phyloP scores from a whole-genome alignment of 164 flowering plant genomes.

The Magnolia sinica region DNA sequence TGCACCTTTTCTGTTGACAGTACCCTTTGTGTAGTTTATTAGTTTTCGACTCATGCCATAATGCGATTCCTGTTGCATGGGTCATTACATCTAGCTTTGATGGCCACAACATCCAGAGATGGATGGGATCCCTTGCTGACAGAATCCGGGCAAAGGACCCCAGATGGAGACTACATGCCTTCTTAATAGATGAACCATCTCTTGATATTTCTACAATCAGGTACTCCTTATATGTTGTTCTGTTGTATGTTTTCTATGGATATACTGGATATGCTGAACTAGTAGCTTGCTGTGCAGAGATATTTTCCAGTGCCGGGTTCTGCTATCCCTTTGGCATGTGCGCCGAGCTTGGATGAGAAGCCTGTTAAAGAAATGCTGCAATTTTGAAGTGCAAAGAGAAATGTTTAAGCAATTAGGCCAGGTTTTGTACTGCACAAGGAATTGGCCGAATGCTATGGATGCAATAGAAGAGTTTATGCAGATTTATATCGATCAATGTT shows the following conservation, averaged over 20 bases:
- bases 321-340: slow-evolving; percentile 47
- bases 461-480: slow-evolving; percentile 50
- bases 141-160: slow-evolving; percentile 39
- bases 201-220: slow-evolving; percentile 32
- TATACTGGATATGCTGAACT: background rate
- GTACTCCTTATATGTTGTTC: slow-evolving; percentile 15
- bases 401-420: slow-evolving; percentile 45
- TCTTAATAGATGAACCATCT: slow-evolving; percentile 47
- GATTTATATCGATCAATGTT: slow-evolving; percentile 46
- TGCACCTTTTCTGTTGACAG: slow-evolving; percentile 23
- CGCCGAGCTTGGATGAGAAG: slow-evolving; percentile 50
- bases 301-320: slow-evolving; percentile 43
- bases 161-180: slow-evolving; percentile 41
- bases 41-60: slow-evolving; percentile 45
- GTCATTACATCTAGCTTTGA: slow-evolving; percentile 36
- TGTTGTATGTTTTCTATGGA: background rate
- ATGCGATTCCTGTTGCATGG: slow-evolving; percentile 65
- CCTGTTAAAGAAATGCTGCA: slow-evolving; percentile 42
- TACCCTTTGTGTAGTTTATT: slow-evolving; percentile 39
- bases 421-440: slow-evolving; percentile 40
- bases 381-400: slow-evolving; percentile 47
- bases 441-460: slow-evolving; percentile 27
- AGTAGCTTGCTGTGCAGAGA: slow-evolving; percentile 33
- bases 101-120: slow-evolving; percentile 30
- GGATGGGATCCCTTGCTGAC: slow-evolving; percentile 42